Conservation (phyloP, 495 filamentous ascomycete genomes). For the Tuber calosporum region DNA sequence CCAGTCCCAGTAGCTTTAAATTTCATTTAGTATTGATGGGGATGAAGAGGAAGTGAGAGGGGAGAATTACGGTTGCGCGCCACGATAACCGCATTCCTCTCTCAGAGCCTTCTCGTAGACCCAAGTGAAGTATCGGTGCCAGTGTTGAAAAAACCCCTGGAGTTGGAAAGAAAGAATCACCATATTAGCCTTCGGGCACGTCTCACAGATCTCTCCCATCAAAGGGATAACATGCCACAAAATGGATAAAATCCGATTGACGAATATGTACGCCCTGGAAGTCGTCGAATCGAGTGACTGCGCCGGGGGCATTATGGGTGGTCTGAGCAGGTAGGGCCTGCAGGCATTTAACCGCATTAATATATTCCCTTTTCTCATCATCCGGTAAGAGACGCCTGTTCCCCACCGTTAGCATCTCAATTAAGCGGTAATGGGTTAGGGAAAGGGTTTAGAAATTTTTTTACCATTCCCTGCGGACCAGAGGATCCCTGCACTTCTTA, state of each 20-base stretch:
- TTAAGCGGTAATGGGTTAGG: background rate
- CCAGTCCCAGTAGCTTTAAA: conserved; percentile 46
- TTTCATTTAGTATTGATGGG: background rate
- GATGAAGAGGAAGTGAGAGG: background rate
- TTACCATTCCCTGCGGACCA: conserved; percentile 48
- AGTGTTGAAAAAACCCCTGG: conserved; percentile 46
- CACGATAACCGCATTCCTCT: conserved; percentile 47
- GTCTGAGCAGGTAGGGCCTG: conserved; percentile 42
- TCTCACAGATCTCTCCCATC: background rate
- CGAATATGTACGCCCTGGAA: conserved; percentile 62
- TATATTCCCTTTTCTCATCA: conserved; percentile 53
- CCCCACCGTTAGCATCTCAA: conserved; percentile 16
- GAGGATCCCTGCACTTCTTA: conserved; percentile 38
- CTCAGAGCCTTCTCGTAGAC: conserved; percentile 46
- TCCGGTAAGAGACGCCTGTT: conserved; percentile 49
- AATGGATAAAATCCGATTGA: conserved; percentile 42
- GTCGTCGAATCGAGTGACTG: conserved; percentile 58
- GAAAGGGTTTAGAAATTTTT: background rate
- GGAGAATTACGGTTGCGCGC: conserved; percentile 46
- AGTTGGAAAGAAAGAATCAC: background rate
- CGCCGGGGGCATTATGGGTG: conserved; percentile 44
- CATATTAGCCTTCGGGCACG: background rate
- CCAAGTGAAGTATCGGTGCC: conserved; percentile 49
- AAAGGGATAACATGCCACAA: conserved; percentile 36
- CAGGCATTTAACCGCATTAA: conserved; percentile 59